Conservation (phyloP, 352 stramenopile genomes). For the Plasmopara viticola region DNA sequence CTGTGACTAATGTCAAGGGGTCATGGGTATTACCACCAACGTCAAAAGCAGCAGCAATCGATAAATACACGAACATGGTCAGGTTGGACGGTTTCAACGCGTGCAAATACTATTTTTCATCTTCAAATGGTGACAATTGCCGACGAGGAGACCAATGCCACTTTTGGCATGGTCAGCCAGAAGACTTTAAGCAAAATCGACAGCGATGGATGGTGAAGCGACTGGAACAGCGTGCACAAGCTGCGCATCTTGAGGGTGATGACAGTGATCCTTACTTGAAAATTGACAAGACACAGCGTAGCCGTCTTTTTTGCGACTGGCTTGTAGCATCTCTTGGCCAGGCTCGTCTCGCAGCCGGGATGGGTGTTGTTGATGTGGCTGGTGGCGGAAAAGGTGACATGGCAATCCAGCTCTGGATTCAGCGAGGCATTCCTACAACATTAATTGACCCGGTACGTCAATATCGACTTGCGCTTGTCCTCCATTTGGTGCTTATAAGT, state of each 20-base stretch:
- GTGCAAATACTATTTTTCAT: constrained; percentile 85
- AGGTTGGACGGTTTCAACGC: constrained; percentile 69
- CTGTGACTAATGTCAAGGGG: constrained; percentile 14
- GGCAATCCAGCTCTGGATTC: constrained; percentile 74
- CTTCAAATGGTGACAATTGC: constrained; percentile 50
- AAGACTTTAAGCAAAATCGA: constrained; percentile 62
- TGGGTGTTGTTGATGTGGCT: constrained; percentile 82
- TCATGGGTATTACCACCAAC: no score
- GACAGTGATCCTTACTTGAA: constrained; percentile 64
- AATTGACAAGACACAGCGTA: constrained; percentile 60
- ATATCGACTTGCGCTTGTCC: neutral
- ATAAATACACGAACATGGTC: constrained; percentile 85
- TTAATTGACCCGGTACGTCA: constrained; percentile 75
- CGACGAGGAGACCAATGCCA: constrained; percentile 62
- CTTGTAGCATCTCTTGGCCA: constrained; percentile 59
- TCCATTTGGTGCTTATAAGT: neutral
- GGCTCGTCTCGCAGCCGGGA: constrained; percentile 32
- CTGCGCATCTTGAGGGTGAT: constrained; percentile 52
- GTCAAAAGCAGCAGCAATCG: neutral
- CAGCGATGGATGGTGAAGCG: constrained; percentile 61
- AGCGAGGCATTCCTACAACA: constrained; percentile 67
- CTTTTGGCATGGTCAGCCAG: constrained; percentile 66
- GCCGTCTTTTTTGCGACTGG: constrained; percentile 78
- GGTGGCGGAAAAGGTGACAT: constrained; percentile 82
- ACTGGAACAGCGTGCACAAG: constrained; percentile 49